These are phyloP conservation scores for Xylaria longipes DNA, from an alignment of 495 filamentous ascomycete genomes.

Conservation along the genomic window DNA sequence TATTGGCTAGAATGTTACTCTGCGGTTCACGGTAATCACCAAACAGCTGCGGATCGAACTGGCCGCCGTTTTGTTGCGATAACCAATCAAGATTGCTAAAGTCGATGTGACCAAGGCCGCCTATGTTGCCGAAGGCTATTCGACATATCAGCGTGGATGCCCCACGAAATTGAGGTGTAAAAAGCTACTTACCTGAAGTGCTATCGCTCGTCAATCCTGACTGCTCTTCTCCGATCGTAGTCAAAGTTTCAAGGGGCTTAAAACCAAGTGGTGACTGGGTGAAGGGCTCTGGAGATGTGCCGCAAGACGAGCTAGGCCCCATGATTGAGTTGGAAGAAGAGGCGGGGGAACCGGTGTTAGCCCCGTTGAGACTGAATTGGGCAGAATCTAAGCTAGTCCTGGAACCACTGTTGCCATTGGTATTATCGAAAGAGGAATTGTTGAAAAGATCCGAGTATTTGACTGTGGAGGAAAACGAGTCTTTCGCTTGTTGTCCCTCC, in stretches of 20 bases:
- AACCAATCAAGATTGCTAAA: constrained; percentile 72
- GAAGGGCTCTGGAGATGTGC: constrained; percentile 63
- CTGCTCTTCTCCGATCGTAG: constrained; percentile 63
- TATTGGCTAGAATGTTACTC: constrained; percentile 66
- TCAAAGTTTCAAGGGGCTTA: constrained; percentile 65
- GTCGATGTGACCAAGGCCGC: constrained; percentile 44
- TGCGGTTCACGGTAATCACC: constrained; percentile 93
- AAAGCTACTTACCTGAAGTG: constrained; percentile 41
- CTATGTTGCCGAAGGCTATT: constrained; percentile 44
- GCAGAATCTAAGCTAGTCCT: constrained; percentile 67
- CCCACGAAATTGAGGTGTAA: constrained; percentile 6
- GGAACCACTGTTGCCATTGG: constrained; percentile 50
- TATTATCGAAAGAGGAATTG: constrained; percentile 41
- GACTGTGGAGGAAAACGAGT: constrained; percentile 30
- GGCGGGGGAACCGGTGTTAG: constrained; percentile 64
- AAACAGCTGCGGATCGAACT: constrained; percentile 92
- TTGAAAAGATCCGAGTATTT: constrained; percentile 44
- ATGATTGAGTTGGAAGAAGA: constrained; percentile 65
- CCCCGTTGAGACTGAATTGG: constrained; percentile 47
- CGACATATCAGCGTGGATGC: constrained; percentile 24
- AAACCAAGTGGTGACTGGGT: constrained; percentile 61
- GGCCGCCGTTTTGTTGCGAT: constrained; percentile 81
- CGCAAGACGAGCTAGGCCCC: constrained; percentile 77
- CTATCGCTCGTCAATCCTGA: constrained; percentile 38
- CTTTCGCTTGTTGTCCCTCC: constrained; percentile 37